These are phyloP conservation scores for Agrostemma githago DNA, from an alignment of 148 eudicot species.

Conservation along the genomic window DNA sequence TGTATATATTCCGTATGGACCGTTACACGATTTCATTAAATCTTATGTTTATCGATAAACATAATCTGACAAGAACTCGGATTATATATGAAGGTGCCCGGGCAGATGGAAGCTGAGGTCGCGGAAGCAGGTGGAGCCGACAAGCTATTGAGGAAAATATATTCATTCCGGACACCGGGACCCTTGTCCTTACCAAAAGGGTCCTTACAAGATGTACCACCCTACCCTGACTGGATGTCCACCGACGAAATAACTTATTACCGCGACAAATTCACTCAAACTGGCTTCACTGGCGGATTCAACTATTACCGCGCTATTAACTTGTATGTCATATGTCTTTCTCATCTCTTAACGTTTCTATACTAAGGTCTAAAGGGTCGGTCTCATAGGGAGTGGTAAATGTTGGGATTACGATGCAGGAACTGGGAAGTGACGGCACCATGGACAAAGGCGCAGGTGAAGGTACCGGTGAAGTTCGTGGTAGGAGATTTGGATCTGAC, in stretches of 20 bases:
- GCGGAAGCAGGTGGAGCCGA: constrained; percentile 35
- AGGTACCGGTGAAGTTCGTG: constrained; percentile 29
- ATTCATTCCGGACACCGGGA: constrained; percentile 34
- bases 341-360: background rate
- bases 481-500: constrained; percentile 32
- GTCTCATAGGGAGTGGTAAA: background rate
- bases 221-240: constrained; percentile 56
- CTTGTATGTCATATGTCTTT: constrained; percentile 34
- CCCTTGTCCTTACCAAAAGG: constrained; percentile 48
- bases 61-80: background rate
- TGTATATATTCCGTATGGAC: no score
- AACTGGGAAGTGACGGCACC: constrained; percentile 34
- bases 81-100: constrained; percentile 17
- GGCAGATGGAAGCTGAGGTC: constrained; percentile 40
- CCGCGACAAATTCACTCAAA: constrained; percentile 35
- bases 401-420: background rate
- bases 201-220: constrained; percentile 33
- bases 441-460: constrained; percentile 27
- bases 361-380: no score
- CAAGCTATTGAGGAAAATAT: constrained; percentile 35
- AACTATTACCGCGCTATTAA: constrained; percentile 68
- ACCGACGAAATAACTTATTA: constrained; percentile 47
- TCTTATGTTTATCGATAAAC: background rate
- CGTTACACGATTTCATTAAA: background rate
- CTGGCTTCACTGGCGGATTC: constrained; percentile 62